Evolutionary conservation across 1,139 yeast genomes (phyloP), one percentile per base, ranked within the genome.

Genomic region (Candida glucosophila): DNA sequence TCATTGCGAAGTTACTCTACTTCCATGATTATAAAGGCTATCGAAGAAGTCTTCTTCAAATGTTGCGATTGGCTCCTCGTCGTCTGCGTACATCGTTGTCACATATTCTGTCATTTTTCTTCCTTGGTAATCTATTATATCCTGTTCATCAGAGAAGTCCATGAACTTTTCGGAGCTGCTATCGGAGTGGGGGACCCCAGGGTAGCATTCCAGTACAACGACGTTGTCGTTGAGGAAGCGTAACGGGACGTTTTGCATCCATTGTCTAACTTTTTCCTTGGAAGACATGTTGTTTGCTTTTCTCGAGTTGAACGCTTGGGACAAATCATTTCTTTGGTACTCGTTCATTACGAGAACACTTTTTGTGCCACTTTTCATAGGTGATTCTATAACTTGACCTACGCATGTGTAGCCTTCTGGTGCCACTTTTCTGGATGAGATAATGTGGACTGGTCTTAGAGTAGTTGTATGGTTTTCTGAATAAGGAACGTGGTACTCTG

Each of bases 211-310:
- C 22, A 38, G 29, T n/a, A n/a, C n/a, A 5, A 44, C 26, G 4
- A 47, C 51, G 20, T 43, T 40, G 12, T 41, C 38, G 9, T 39
- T 33, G 26, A 38, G 38, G 19, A 29, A 45, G 17, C 43, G 51
- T 15, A 63, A 47, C 1, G 86, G 86, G 3, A 77, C 61, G 12
- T 58, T 55, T 5, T 54, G 49, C 18, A 79, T 62, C 92, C 90
- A 79, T 5, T 47, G 52, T 21, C 57, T 55, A 1, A 79, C 79
- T 41, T 78, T 78, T 38, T 78, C 88, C 23, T 49, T 55, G 28
- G 61, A 67, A 1, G 70, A 59, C 83, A 78, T 77, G 42, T 69
- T 73, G 8, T 62, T 52, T 1, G 73, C 71, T 17, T 50, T 50
- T 37, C 81, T 56, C 5, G 88, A 85, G 32, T 76, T 63, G 41